These are phyloP conservation scores for Apiotrichum sp. DNA, from an alignment of 1,284 basidiomycete genomes.

Conservation along the genomic window DNA sequence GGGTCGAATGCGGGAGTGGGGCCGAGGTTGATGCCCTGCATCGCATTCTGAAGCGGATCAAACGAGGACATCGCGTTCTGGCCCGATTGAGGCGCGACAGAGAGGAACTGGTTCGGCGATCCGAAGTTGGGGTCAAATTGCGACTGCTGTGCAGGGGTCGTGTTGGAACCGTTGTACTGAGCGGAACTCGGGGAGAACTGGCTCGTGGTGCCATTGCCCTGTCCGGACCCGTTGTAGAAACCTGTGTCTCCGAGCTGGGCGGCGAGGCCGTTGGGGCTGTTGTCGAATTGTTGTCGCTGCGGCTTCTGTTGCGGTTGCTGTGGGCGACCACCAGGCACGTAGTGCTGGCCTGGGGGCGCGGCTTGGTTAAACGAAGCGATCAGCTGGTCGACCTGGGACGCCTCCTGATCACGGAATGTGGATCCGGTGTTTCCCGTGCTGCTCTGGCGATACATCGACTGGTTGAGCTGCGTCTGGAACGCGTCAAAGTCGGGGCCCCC, in stretches of 20 bases:
- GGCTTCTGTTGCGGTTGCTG: not conserved
- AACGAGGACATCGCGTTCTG: not conserved
- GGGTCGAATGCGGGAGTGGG: slow-evolving; percentile 3
- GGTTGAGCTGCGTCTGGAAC: not conserved
- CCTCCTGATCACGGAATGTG: not conserved
- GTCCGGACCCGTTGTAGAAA: too few species aligned
- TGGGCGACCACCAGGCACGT: too few species aligned
- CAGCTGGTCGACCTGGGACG: slow-evolving; percentile 7
- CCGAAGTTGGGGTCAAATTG: too few species aligned
- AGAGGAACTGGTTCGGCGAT: too few species aligned
- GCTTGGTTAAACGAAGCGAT: slow-evolving; percentile 1
- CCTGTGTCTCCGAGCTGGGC: not conserved
- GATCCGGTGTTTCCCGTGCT: not conserved
- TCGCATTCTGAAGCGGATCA: too few species aligned
- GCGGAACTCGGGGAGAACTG: too few species aligned
- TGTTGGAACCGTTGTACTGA: not conserved
- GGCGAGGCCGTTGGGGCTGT: not conserved
- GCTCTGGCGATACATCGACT: not conserved
- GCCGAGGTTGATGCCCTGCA: not conserved
- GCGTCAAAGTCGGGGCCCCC: not conserved
- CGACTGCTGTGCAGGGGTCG: too few species aligned
- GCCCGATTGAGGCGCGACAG: too few species aligned
- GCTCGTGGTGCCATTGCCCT: too few species aligned
- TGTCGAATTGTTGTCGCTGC: too few species aligned
- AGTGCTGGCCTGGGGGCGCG: not conserved